Evolutionary conservation across 1,284 basidiomycete species (phyloP).

Genomic region (Cystobasidium pallidum): DNA sequence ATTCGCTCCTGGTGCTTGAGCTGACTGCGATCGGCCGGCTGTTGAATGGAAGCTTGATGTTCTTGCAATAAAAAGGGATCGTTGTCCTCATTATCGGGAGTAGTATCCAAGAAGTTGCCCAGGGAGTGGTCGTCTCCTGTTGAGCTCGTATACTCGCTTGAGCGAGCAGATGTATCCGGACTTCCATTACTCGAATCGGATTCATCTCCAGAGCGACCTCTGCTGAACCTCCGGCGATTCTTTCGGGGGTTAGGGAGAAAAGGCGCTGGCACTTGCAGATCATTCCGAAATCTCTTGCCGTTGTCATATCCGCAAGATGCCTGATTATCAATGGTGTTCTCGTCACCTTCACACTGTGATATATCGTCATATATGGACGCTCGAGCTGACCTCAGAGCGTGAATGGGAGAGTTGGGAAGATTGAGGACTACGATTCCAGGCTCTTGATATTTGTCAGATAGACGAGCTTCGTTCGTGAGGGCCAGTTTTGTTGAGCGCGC

Average conservation of each 20-base stretch:
- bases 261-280: conserved; percentile 14
- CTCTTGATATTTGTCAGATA: not conserved
- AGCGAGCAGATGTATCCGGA: not conserved
- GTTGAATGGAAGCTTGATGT: not conserved
- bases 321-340: not conserved
- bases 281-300: not conserved
- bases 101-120: conserved; percentile 38
- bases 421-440: conserved; percentile 19
- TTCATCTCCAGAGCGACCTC: not conserved
- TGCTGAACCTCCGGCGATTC: not conserved
- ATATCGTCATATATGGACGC: conserved; percentile 36
- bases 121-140: not conserved
- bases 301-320: conserved; percentile 1
- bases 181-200: not conserved
- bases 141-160: conserved; percentile 6
- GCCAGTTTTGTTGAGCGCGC: not conserved
- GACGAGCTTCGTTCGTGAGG: not conserved
- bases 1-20: not conserved
- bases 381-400: conserved; percentile 28
- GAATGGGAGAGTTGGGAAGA: conserved; percentile 25
- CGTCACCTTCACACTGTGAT: conserved; percentile 25
- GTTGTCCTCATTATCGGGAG: conserved; percentile 31
- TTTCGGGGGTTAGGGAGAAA: conserved; percentile 4
- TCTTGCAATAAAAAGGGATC: conserved; percentile 34
- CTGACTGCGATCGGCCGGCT: too few relatives aligned